These are phyloP conservation scores for Fusarium sp. DNA, from an alignment of 2,329 filamentous ascomycete species.

Conservation along the genomic window DNA sequence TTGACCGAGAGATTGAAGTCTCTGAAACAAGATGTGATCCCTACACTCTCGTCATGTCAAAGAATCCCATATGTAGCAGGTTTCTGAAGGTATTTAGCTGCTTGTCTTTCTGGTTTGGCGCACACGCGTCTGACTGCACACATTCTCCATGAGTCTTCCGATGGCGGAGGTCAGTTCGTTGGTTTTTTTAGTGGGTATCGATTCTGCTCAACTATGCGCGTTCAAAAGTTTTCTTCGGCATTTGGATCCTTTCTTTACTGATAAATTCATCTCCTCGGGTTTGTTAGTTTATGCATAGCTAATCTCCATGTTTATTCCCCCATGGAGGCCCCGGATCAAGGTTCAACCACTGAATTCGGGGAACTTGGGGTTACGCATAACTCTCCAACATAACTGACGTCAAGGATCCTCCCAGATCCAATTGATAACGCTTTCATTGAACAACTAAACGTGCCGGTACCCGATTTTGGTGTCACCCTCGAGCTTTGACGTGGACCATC, in stretches of 20 bases:
- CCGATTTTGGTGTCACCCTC: slow-evolving; percentile 9
- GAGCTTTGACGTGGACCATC: slow-evolving; percentile 7
- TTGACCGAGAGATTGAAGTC: too few species aligned
- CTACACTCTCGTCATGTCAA: rapidly evolving
- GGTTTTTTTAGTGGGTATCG: not conserved
- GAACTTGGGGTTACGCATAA: not conserved
- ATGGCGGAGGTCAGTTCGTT: not conserved
- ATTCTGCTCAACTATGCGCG: not conserved
- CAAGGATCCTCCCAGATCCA: not conserved
- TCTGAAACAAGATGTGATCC: too few species aligned
- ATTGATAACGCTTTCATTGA: not conserved
- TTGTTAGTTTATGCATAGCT: not conserved
- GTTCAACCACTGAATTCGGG: slow-evolving; percentile 8
- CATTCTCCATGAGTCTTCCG: not conserved
- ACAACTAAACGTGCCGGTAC: slow-evolving; percentile 16
- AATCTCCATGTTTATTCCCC: slow-evolving; percentile 9
- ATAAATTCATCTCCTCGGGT: not conserved
- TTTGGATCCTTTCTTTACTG: not conserved
- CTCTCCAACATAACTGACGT: not conserved
- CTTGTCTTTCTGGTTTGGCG: not conserved
- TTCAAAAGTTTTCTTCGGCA: not conserved
- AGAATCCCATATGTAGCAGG: rapidly evolving
- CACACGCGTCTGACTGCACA: not conserved
- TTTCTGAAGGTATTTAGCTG: not conserved
- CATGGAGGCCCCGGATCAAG: slow-evolving; percentile 19